Evolutionary conservation across 1,139 yeast genomes (phyloP).

Genomic region (Suhomyces yuchorum): DNA sequence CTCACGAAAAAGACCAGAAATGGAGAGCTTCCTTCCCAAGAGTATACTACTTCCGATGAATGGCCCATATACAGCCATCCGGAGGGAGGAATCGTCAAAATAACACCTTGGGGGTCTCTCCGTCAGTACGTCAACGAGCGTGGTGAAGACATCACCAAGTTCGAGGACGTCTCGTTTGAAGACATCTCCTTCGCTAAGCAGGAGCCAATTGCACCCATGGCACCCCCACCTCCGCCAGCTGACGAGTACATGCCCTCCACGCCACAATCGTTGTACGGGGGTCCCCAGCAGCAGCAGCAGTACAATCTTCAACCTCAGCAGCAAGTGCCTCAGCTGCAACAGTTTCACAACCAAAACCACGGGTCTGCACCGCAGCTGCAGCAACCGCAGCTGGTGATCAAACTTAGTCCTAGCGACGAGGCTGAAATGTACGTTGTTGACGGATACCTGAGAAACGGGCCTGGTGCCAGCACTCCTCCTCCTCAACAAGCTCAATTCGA

Average conservation of each 20-base stretch:
- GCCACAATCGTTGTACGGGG: constrained; percentile 36
- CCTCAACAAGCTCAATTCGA: constrained; percentile 20
- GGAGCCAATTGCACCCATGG: background rate
- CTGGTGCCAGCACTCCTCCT: constrained; percentile 19
- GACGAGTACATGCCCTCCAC: constrained; percentile 34
- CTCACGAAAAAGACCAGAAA: constrained; percentile 28
- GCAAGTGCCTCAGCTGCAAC: too few relatives aligned
- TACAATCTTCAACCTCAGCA: background rate
- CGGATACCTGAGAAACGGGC: constrained; percentile 31
- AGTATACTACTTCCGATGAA: constrained; percentile 39
- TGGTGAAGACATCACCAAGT: constrained; percentile 43
- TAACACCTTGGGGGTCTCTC: constrained; percentile 60
- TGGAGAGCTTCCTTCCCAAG: constrained; percentile 20
- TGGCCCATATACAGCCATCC: constrained; percentile 68
- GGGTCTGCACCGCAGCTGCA: background rate
- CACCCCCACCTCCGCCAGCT: constrained; percentile 8
- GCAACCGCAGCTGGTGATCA: constrained; percentile 11
- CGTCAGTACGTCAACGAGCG: constrained; percentile 37
- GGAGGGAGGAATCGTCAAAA: constrained; percentile 63
- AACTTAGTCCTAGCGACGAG: constrained; percentile 43
- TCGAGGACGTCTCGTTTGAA: constrained; percentile 45
- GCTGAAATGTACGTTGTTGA: constrained; percentile 45
- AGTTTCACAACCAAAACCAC: too few relatives aligned
- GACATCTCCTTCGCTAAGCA: constrained; percentile 34
- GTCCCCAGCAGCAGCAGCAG: constrained; percentile 13